Percentiles rank a stretch among this genome's conserved stretches.
Evolutionary conservation across 352 stramenopile species (phyloP).

Genomic region (Pythium insidiosum): DNA sequence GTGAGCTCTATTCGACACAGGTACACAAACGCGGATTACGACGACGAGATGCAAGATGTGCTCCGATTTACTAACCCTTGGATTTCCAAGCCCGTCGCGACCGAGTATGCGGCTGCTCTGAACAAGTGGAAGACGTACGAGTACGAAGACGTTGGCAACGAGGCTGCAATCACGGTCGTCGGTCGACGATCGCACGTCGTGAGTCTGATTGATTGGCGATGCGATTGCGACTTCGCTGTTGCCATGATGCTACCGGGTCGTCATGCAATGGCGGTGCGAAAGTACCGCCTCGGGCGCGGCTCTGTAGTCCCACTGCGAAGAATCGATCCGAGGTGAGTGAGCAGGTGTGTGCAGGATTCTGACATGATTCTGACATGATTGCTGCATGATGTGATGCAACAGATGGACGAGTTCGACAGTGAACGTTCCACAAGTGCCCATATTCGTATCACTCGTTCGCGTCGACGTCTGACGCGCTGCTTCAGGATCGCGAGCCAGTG

Average conservation of each 20-base stretch:
- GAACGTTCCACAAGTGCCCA: no score
- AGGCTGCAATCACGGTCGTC: not conserved
- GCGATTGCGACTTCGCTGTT: constrained; percentile 9
- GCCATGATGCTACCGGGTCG: constrained; percentile 11
- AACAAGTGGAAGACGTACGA: constrained; percentile 6
- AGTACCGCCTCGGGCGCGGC: no score
- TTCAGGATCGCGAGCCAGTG: no score
- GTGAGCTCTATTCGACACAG: not conserved
- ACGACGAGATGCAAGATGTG: constrained; percentile 11
- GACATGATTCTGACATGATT: no score
- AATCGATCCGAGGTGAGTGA: no score
- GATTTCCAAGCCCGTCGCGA: constrained; percentile 9
- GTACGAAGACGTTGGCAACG: no score
- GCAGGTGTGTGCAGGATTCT: no score
- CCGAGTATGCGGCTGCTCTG: constrained; percentile 3
- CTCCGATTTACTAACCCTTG: constrained; percentile 13
- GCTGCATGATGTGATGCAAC: no score
- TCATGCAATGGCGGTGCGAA: constrained; percentile 17
- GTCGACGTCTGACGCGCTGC: no score
- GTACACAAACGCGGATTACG: constrained; percentile 13
- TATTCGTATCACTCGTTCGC: no score
- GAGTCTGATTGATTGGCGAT: not conserved
- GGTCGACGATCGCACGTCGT: not conserved
- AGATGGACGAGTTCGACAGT: no score
- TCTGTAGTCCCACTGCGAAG: no score